Percentiles rank a stretch among this genome's conserved stretches.
Evolutionary conservation across 2,329 filamentous ascomycete species (phyloP).

Genomic region (Aureobasidium subglaciale): DNA sequence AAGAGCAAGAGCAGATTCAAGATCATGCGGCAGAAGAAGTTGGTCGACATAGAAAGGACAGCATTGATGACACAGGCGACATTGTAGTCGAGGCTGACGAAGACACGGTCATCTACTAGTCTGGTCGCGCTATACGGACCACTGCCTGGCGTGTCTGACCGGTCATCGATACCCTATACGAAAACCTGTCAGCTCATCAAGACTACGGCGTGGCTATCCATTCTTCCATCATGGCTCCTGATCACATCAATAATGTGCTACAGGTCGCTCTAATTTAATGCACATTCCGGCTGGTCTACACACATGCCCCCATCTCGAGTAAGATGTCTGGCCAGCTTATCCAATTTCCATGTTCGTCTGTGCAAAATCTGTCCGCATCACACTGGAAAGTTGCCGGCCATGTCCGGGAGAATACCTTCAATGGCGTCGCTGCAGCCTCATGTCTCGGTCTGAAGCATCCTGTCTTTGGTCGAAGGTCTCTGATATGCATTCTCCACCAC

Average conservation of each 20-base stretch:
- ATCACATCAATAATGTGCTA: too few relatives aligned
- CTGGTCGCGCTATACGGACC: not conserved
- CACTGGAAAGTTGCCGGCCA: too few relatives aligned
- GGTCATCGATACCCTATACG: not conserved
- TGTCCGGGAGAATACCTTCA: not conserved
- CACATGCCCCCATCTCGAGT: too few relatives aligned
- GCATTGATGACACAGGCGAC: constrained; percentile 61
- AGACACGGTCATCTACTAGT: constrained; percentile 83
- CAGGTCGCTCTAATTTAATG: too few relatives aligned
- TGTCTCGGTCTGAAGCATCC: not conserved
- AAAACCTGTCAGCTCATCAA: too few relatives aligned
- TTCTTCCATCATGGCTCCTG: not conserved
- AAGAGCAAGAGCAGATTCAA: constrained; percentile 18
- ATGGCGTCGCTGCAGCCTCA: not conserved
- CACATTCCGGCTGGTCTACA: not conserved
- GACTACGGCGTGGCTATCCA: too few relatives aligned
- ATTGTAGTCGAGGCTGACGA: constrained; percentile 79
- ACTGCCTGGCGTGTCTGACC: not conserved
- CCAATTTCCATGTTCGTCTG: too few relatives aligned
- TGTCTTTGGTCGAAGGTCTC: too few relatives aligned
- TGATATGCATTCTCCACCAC: too few relatives aligned
- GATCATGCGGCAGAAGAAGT: not conserved
- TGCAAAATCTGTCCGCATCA: too few relatives aligned
- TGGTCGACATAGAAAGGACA: constrained; percentile 19
- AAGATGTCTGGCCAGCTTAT: too few relatives aligned